Percentiles rank a stretch among this genome's conserved stretches.
These are phyloP conservation scores for Phytopythium ostracodes DNA, from an alignment of 352 stramenopile genomes.

Conservation along the genomic window DNA sequence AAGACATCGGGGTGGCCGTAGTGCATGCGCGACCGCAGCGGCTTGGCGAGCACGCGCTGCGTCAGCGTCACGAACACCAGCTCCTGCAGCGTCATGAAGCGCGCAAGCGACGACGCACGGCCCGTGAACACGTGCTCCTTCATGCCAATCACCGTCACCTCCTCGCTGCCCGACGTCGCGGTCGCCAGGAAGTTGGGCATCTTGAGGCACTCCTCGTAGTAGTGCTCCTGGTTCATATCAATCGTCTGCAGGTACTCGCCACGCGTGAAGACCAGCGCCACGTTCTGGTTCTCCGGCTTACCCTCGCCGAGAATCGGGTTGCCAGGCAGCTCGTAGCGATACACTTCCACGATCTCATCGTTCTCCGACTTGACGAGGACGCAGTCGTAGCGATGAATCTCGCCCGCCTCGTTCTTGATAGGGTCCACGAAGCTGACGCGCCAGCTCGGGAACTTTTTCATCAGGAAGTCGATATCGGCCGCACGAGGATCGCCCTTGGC, in stretches of 20 bases:
- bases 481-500: constrained; percentile 70
- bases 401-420: constrained; percentile 37
- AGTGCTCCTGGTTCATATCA: constrained; percentile 91
- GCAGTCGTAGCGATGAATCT: constrained; percentile 54
- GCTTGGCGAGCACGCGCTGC: constrained; percentile 77
- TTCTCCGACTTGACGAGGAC: constrained; percentile 79
- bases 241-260: constrained; percentile 88
- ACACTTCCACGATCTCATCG: constrained; percentile 84
- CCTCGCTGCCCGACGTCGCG: constrained; percentile 42
- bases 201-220: constrained; percentile 86
- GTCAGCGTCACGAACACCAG: constrained; percentile 85
- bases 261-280: constrained; percentile 80
- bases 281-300: constrained; percentile 89
- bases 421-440: constrained; percentile 87
- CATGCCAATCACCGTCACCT: constrained; percentile 86
- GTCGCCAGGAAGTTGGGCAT: constrained; percentile 87
- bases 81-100: constrained; percentile 87
- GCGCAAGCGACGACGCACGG: constrained; percentile 77
- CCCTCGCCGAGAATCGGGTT: constrained; percentile 86
- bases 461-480: constrained; percentile 88
- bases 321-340: constrained; percentile 84
- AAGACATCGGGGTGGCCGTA: constrained; percentile 88
- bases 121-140: constrained; percentile 88
- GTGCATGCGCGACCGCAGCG: constrained; percentile 78
- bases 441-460: constrained; percentile 87